Base-by-base conservation (phyloP, 2,329 filamentous ascomycete species). In the Curvularia eragrostidis region DNA sequence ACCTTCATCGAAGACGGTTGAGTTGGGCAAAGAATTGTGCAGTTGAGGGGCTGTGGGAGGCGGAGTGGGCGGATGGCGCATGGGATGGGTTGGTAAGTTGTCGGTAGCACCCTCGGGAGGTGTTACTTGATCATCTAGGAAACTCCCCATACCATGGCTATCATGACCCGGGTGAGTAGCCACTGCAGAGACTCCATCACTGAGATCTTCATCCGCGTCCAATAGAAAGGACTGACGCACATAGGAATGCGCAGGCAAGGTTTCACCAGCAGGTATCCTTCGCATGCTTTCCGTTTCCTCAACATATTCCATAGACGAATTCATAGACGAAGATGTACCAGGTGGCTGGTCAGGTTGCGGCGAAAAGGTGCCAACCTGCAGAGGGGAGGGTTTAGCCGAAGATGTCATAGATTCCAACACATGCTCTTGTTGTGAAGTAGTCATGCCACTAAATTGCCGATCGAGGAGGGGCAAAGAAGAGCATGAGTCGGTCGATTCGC, bases 401-500 rank as follows among this genome's bases (percentile, higher is more conserved):
- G 79, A 81, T 43, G 68, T 64, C 80, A 83, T 82, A 1, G 80
- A 81, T 15, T 82, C 79, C 48, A 83, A 75, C 9, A 60, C 74
- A 13, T 58, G 61, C n/a, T 58, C 60, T 50, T 63, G 61, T 5
- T 52, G 58, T 10, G 66, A 56, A 21, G 49, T 54, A 28, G 60
- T 60, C 19, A 74, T 61, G 9, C 72, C 72, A 53, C 72, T 75
- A 18, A 76, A 71, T 3, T 84, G 90, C 48, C 90, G 85, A 59
- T 94, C 89, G 12, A 96, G 82, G 7, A 95, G 82, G 3, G 92
- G 91, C 32, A 89, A 87, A 0, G 91, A 93, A 38, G 86, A 89
- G 71, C 92, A 93, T 0, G 91, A 94, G 48, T 89, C 87, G 26
- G 86, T 84, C 0, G 91, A 93, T 54, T 84, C 85, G 15, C 66